phyloP scores from a whole-genome alignment of 73 alveolate genomes.

The Paramecium primaurelia region DNA sequence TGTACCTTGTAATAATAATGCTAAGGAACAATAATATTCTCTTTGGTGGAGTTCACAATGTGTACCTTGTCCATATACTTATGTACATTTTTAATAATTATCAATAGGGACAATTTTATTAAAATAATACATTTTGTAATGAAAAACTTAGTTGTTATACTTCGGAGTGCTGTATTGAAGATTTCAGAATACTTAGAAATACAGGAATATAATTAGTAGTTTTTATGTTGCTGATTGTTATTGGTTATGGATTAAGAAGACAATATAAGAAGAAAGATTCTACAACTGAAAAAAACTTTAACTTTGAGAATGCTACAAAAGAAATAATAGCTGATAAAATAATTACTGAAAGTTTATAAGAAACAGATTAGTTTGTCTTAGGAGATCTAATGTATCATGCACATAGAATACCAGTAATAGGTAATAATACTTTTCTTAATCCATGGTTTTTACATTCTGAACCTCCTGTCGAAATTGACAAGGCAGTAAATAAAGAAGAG shows the following conservation, averaged over 20 bases:
- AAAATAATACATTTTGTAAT: not conserved
- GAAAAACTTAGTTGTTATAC: not conserved
- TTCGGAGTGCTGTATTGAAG: not conserved
- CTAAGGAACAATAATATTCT: not conserved
- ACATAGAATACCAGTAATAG: conserved; percentile 26
- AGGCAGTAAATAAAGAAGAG: conserved; percentile 7
- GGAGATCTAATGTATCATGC: conserved; percentile 47
- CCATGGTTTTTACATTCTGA: conserved; percentile 31
- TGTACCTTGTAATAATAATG: not conserved
- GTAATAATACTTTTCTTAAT: conserved; percentile 5
- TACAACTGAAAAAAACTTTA: conserved; percentile 8
- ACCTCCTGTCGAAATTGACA: conserved; percentile 6
- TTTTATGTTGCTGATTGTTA: not conserved
- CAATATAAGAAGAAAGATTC: not conserved
- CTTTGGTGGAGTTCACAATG: conserved; percentile 42
- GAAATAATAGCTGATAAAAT: conserved; percentile 1
- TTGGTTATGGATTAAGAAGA: conserved; percentile 22
- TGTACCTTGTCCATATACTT: not conserved
- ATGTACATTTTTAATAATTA: not conserved
- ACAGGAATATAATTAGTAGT: not conserved
- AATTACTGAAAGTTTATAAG: not conserved
- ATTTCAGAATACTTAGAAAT: not conserved
- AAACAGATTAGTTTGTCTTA: not conserved
- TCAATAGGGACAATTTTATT: not conserved
- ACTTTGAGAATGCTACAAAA: not conserved